A percentile compares a stretch with the other conserved stretches of the same genome.
These are phyloP conservation scores for Stygiomarasmius scandens DNA, from an alignment of 1,284 basidiomycete species.

Conservation along the genomic window DNA sequence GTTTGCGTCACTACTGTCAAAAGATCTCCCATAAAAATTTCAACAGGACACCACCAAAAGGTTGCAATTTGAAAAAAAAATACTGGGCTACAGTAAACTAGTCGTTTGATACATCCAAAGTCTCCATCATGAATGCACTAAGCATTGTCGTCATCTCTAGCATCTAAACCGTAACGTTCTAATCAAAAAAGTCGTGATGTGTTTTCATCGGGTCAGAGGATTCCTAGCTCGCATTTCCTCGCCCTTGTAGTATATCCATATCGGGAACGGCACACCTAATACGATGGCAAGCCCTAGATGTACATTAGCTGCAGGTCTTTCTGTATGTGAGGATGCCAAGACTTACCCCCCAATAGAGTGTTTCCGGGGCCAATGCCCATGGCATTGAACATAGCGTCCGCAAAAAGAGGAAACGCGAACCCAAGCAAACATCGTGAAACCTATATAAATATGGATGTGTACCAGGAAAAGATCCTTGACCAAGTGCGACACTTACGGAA, in stretches of 20 bases:
- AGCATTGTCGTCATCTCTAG: too few species aligned
- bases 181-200: too few species aligned
- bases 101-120: too few species aligned
- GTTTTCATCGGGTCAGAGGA: background rate
- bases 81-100: too few species aligned
- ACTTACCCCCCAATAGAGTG: slow-evolving; percentile 34
- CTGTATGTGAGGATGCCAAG: background rate
- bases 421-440: slow-evolving; percentile 72
- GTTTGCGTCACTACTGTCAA: too few species aligned
- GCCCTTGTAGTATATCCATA: slow-evolving; percentile 49
- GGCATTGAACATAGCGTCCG: slow-evolving; percentile 63
- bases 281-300: slow-evolving; percentile 16
- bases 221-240: slow-evolving; percentile 21
- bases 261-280: slow-evolving; percentile 48
- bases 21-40: too few species aligned
- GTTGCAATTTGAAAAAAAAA: too few species aligned
- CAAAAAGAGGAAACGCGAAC: slow-evolving; percentile 75
- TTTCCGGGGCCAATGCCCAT: slow-evolving; percentile 71
- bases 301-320: background rate
- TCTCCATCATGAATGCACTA: too few species aligned
- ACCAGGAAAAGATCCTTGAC: background rate
- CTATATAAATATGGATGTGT: slow-evolving; percentile 31
- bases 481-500: slow-evolving; percentile 38
- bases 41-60: too few species aligned
- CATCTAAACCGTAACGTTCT: too few species aligned